Evolutionary conservation across 2,329 filamentous ascomycete species (phyloP).

Genomic region (Dichotomopilus funicola): DNA sequence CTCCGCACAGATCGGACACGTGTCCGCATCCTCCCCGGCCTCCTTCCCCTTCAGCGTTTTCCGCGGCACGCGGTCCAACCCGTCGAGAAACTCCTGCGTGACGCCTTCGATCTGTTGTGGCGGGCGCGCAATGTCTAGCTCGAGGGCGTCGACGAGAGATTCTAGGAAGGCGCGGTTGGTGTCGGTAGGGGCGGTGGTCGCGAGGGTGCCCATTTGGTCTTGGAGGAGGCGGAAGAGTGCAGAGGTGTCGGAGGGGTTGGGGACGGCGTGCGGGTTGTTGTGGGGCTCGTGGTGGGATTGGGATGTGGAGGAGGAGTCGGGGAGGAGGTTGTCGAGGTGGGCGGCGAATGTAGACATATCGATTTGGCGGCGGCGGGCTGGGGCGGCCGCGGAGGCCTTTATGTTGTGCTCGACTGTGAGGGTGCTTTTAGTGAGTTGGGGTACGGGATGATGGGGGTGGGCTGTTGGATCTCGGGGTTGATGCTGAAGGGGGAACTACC

Average conservation of each 20-base stretch:
- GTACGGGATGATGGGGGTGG: background rate
- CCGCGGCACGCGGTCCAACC: constrained; percentile 50
- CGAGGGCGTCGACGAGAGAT: constrained; percentile 41
- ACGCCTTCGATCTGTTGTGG: constrained; percentile 49
- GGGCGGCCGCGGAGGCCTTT: constrained; percentile 35
- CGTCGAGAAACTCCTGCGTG: constrained; percentile 52
- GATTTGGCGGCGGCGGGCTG: constrained; percentile 45
- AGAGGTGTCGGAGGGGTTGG: constrained; percentile 53
- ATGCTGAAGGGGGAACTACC: constrained; percentile 29
- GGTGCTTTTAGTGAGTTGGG: background rate
- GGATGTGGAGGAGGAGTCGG: constrained; percentile 16
- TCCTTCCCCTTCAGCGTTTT: constrained; percentile 45
- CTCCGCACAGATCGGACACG: constrained; percentile 59
- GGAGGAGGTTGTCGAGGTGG: constrained; percentile 48
- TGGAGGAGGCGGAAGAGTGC: constrained; percentile 53
- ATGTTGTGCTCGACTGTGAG: constrained; percentile 57
- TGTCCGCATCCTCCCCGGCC: constrained; percentile 1
- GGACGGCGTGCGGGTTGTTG: constrained; percentile 51
- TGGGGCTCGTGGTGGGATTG: constrained; percentile 25
- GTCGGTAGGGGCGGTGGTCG: constrained; percentile 40
- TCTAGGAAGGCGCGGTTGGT: constrained; percentile 46
- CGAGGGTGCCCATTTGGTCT: constrained; percentile 50
- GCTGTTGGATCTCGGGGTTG: constrained; percentile 1
- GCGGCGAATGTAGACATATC: constrained; percentile 60
- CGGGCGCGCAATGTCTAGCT: constrained; percentile 46